Base-by-base conservation (phyloP, 2,329 filamentous ascomycete genomes). In the Penicillium sp. region DNA sequence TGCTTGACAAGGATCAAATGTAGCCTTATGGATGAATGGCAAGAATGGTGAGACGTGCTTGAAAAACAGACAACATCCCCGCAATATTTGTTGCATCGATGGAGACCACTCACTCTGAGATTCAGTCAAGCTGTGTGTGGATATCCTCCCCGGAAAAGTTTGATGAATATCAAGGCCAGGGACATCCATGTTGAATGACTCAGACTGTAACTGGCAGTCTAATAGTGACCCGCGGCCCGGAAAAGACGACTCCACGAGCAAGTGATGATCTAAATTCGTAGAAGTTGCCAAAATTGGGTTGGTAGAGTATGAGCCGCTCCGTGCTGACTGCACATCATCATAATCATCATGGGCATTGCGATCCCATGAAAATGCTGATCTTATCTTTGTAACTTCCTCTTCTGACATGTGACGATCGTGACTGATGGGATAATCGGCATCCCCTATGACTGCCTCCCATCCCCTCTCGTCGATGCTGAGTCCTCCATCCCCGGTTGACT, bases 1-100 rank as follows among this genome's bases (percentile, higher is more conserved):
- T 10, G 68, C 50, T 78, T 76, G 57, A 69, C 68, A 7, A 77
- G 65, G 27, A 39, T 77, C 69, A 43, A 78, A 77, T 0, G 74
- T 78, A 9, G 71, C 63, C 51, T 62, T 62, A 61, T 75, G 72
- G 31, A 78, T 59, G 42, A 78, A 76, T 1, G 75, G 74, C 4
- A 78, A 54, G 26, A 75, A 77, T 21, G 69, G 67, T 14, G 75
- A 71, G 25, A 77, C 62, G 53, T 76, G 69, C 3, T 52, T 49
- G 51, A 78, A 78, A 59, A 71, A 78, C 11, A 78, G 60, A 7
- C 67, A 59, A 53, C 69, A 69, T 6, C 75, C 76, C 6, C 62
- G 64, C 19, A 56, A 52, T 19, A 74, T 64, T 59, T 78, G 75
- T 2, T 50, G 39, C 0, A 60, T 14, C 1, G 72, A 73, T 3